Percentiles rank a stretch among this genome's conserved stretches.
Conservation (phyloP, 2,329 filamentous ascomycete species). For the Coleophoma cylindrospora region DNA sequence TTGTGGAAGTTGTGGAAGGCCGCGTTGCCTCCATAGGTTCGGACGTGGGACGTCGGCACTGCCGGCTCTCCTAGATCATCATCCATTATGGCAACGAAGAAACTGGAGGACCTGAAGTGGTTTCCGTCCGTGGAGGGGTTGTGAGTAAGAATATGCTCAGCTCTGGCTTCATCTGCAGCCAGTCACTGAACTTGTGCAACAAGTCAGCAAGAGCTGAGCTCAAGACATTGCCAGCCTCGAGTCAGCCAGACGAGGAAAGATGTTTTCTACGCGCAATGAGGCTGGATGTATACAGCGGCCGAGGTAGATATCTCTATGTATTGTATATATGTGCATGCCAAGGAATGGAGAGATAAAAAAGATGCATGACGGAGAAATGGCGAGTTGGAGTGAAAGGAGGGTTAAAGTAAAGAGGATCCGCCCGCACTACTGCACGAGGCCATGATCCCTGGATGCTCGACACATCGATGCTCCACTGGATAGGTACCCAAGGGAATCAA, state of each 20-base stretch:
- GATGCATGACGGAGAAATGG: not conserved
- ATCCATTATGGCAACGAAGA: slow-evolving; percentile 9
- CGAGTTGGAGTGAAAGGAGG: no score
- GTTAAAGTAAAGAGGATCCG: no score
- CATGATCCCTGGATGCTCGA: not conserved
- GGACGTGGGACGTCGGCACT: slow-evolving; percentile 13
- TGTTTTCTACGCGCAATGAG: not conserved
- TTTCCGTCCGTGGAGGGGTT: no score
- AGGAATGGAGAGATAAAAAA: not conserved
- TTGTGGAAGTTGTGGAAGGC: slow-evolving; percentile 66
- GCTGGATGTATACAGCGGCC: not conserved
- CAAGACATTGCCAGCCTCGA: not conserved
- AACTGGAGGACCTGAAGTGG: no score
- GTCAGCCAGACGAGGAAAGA: no score
- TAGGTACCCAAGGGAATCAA: no score
- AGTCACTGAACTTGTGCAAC: not conserved
- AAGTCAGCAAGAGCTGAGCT: not conserved
- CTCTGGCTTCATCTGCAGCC: no score
- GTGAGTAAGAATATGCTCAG: no score
- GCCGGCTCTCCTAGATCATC: slow-evolving; percentile 16
- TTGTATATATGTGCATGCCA: no score
- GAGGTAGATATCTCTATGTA: not conserved
- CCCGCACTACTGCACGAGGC: not conserved
- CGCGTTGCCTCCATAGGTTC: slow-evolving; percentile 57
- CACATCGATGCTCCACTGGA: no score